Conservation (phyloP, 192 early-diverging fungal genomes). For the Geosiphon pyriformis region DNA sequence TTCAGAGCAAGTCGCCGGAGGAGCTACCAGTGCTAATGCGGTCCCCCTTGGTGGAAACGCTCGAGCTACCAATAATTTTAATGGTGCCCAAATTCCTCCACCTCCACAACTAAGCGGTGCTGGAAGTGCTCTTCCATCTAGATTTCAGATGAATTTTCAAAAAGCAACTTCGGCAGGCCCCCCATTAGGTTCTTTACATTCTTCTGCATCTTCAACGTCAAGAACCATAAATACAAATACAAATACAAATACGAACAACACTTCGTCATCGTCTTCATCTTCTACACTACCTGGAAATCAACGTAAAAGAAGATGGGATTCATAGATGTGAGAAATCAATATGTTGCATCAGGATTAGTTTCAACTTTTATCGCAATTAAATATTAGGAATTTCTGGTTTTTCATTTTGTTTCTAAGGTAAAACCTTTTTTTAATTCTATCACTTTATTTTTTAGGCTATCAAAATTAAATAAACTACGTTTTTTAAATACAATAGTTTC, state of each 20-base stretch:
- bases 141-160: conserved; percentile 22
- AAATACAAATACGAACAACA: neutral
- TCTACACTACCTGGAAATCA: neutral
- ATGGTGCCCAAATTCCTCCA: conserved; percentile 12
- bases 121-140: neutral
- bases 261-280: conserved; percentile 10
- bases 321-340: too few relatives aligned
- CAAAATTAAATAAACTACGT: too few relatives aligned
- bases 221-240: neutral
- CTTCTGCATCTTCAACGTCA: neutral
- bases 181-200: conserved; percentile 9
- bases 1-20: too few relatives aligned
- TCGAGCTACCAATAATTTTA: neutral
- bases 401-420: too few relatives aligned
- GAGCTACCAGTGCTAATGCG: conserved; percentile 10
- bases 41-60: conserved; percentile 17
- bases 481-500: too few relatives aligned
- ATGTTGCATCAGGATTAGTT: too few relatives aligned
- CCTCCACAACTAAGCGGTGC: conserved; percentile 6
- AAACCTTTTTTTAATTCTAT: too few relatives aligned
- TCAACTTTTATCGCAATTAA: too few relatives aligned
- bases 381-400: too few relatives aligned
- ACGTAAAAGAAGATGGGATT: conserved; percentile 23
- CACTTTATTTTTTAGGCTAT: too few relatives aligned
- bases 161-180: conserved; percentile 16